Percentiles rank a stretch among this genome's conserved stretches.
Conservation (phyloP, 2,329 filamentous ascomycete genomes). For the Exophiala sideris region DNA sequence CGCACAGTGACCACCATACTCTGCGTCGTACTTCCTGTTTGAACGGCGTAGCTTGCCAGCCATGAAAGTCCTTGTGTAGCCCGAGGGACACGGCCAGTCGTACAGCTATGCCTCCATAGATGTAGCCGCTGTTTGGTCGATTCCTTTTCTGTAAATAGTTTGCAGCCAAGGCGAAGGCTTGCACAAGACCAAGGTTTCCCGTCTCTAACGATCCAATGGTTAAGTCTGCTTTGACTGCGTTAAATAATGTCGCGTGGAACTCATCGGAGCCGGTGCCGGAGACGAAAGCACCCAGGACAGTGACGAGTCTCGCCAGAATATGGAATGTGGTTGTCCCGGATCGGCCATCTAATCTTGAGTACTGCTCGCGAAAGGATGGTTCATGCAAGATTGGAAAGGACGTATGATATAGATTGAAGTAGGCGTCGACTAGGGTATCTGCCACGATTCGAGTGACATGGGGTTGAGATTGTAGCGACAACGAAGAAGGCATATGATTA, state of each 20-base stretch:
- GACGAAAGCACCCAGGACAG: constrained; percentile 22
- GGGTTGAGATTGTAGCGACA: constrained; percentile 17
- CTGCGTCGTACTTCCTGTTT: constrained; percentile 41
- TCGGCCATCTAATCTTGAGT: constrained; percentile 30
- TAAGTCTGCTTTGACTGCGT: constrained; percentile 42
- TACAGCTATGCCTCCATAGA: constrained; percentile 50
- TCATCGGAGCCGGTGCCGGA: constrained; percentile 17
- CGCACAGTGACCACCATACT: constrained; percentile 57
- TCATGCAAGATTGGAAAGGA: constrained; percentile 55
- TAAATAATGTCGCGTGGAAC: constrained; percentile 42
- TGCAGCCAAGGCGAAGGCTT: constrained; percentile 46
- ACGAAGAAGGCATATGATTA: constrained; percentile 2
- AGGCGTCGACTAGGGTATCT: constrained; percentile 36
- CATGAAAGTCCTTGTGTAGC: constrained; percentile 50
- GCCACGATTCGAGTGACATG: constrained; percentile 19
- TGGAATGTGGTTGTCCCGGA: constrained; percentile 17
- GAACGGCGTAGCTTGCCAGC: constrained; percentile 45
- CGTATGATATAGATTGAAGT: constrained; percentile 57
- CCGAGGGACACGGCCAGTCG: constrained; percentile 51
- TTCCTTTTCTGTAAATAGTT: constrained; percentile 53
- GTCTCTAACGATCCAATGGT: constrained; percentile 44
- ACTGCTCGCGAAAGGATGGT: constrained; percentile 42
- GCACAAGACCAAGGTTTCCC: constrained; percentile 49
- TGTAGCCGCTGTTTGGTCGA: constrained; percentile 52
- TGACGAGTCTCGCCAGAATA: constrained; percentile 20